These are phyloP conservation scores for Poa annua DNA, from an alignment of 176 grass and related monocot genomes.

Conservation along the genomic window DNA sequence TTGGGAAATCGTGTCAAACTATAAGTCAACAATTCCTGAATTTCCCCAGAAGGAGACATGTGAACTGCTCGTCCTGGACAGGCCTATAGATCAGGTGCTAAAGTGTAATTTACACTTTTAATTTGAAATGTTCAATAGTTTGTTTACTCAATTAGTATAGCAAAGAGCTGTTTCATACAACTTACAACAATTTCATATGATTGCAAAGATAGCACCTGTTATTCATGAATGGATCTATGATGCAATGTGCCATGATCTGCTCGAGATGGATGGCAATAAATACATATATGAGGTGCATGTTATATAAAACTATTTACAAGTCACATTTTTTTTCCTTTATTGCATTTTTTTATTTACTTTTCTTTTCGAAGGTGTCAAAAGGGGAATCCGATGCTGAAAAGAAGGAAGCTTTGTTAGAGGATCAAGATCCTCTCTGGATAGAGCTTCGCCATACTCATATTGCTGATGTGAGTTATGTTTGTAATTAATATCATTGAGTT, in stretches of 20 bases:
- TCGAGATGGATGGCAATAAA: slow-evolving; percentile 91
- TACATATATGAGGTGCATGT: slow-evolving; percentile 83
- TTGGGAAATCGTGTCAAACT: slow-evolving; percentile 86
- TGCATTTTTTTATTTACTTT: slow-evolving; percentile 34
- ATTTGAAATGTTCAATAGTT: slow-evolving; percentile 19
- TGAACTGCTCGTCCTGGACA: slow-evolving; percentile 85
- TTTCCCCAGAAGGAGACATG: slow-evolving; percentile 98
- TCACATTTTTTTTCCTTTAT: slow-evolving; percentile 11
- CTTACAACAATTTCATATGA: slow-evolving; percentile 51
- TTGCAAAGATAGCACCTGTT: slow-evolving; percentile 88
- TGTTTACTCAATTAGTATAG: slow-evolving; percentile 1
- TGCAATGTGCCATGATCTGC: slow-evolving; percentile 94
- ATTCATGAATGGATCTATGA: slow-evolving; percentile 99
- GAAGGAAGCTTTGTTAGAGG: slow-evolving; percentile 87
- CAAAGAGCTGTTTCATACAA: slow-evolving; percentile 26
- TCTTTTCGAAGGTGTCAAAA: slow-evolving; percentile 70
- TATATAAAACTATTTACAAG: slow-evolving; percentile 16
- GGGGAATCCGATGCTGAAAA: slow-evolving; percentile 66
- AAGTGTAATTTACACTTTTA: slow-evolving; percentile 27
- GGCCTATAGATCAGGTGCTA: slow-evolving; percentile 90
- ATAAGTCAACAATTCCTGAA: slow-evolving; percentile 86
- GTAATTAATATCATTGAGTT: neutral
- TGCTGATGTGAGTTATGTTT: slow-evolving; percentile 78
- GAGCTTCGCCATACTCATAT: slow-evolving; percentile 96
- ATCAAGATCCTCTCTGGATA: slow-evolving; percentile 91